Base-by-base conservation (phyloP, 2,329 filamentous ascomycete species). In the Whalleya microplaca region DNA sequence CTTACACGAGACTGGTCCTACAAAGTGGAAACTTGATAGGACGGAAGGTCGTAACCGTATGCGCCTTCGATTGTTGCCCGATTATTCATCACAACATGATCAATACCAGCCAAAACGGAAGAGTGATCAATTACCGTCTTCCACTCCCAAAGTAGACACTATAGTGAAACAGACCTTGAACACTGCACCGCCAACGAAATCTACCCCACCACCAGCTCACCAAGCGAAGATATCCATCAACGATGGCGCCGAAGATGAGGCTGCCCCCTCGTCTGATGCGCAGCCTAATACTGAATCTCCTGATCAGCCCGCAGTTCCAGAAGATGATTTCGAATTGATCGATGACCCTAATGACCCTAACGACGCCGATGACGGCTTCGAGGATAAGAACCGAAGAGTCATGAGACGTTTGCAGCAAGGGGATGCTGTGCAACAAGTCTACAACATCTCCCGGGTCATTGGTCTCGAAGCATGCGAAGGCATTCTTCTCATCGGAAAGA, bases 321-420 rank as follows among this genome's bases (percentile, higher is more conserved):
- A 97, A 55, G 95, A 98, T 45, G 96, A 96, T 64, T 99, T 96
- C 69, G 95, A 99, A 74, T 85, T 99, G 63, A 89, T 99, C 6
- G 93, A 98, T 58, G 94, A 97, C 59, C 93, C 94, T 0, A 92
- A 92, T 66, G 90, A 94, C 54, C 86, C 89, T 41, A 84, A 91
- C 21, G 92, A 95, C 45, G 80, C 76, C 1, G 84, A 87, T 14
- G 86, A 89, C 64, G 88, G 87, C 1, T 96, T 96, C 61, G 96
- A 99, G 73, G 96, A 99, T 73, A 98, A 97, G 78, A 98, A 99
- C 69, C 85, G 96, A 44, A 97, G 97, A 73, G 94, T 99, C 44
- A 96, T 98, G 92, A 85, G 95, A 49, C 94, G 92, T 61, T 80
- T 99, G 10, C 89, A 96, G 65, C 89, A 90, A 12, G 92, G 93